Base-by-base conservation (phyloP, 2,329 filamentous ascomycete genomes). In the Sordariomycetes sp. region DNA sequence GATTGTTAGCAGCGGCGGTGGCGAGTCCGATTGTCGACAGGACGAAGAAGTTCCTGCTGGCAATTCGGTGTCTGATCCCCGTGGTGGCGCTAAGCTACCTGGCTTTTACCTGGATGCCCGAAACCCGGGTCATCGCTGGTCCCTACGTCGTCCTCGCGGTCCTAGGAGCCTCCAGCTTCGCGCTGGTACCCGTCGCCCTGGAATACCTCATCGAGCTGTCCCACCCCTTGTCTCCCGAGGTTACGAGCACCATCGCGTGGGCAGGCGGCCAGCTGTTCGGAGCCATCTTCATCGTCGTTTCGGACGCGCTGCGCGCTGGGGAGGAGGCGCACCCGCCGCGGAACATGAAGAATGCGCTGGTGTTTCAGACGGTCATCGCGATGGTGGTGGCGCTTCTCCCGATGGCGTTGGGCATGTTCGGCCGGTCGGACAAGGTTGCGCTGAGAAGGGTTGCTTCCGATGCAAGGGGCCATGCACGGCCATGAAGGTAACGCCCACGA, bases 181-280 rank as follows among this genome's bases (percentile, higher is more conserved):
- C 72, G 15, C 63, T 96, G 4, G 70, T 96, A 1, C 92, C 92
- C 4, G 73, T 94, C 24, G 83, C 79, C 6, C 71, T 96, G 32
- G 92, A 98, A 58, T 87, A 83, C 46, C 65, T 95, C 12, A 84
- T 85, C 33, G 86, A 96, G 55, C 72, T 94, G 39, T 87, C 83
- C 5, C 85, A 92, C 49, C 92, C 92, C 0, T 76, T 93, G 18
- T 81, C 78, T 26, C 88, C 92, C 0, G 90, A 94, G 58, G 73
- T 95, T 29, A 85, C 84, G 1, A 84, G 77, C 41, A 86, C 84
- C 19, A 66, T 93, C 16, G 84, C 82, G 48, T 96, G 92, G 92
- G 73, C 75, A 2, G 82, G 82, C 6, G 90, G 92, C 0, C 90
- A 96, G 63, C 58, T 95, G 7, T 59, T 93, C 1, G 92, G 92